These are phyloP conservation scores for Colletotrichum euphorbiae DNA, from an alignment of 2,329 filamentous ascomycete species.

Conservation along the genomic window DNA sequence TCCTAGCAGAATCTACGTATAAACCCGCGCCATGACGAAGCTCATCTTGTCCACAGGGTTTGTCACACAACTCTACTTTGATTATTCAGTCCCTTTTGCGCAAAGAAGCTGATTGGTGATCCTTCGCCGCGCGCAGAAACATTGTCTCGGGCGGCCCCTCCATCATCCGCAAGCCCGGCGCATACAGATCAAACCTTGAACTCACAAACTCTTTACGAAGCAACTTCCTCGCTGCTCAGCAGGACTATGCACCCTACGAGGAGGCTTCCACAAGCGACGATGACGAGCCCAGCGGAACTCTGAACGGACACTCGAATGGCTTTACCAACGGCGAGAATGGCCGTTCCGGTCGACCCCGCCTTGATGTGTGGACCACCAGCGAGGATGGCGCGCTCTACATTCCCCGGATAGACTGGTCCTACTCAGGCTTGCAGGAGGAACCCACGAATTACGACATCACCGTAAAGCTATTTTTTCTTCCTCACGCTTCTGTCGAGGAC, in stretches of 20 bases:
- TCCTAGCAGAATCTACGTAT: not conserved
- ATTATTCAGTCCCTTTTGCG: conserved; percentile 42
- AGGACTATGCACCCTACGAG: conserved; percentile 61
- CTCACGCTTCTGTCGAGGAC: conserved; percentile 71
- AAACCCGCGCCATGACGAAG: conserved; percentile 72
- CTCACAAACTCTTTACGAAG: conserved; percentile 87
- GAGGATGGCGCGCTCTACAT: conserved; percentile 74
- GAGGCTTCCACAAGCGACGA: conserved; percentile 43
- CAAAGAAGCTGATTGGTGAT: conserved; percentile 39
- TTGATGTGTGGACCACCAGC: conserved; percentile 75
- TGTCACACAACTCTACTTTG: conserved; percentile 48
- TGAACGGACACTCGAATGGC: conserved; percentile 44
- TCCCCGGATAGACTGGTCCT: conserved; percentile 79
- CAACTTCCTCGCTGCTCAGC: conserved; percentile 82
- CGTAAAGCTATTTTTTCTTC: conserved; percentile 93
- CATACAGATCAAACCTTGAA: conserved; percentile 91
- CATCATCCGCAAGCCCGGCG: conserved; percentile 81
- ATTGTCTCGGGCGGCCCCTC: conserved; percentile 87
- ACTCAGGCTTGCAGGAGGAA: conserved; percentile 82
- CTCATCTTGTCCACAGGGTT: conserved; percentile 89
- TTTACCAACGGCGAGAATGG: conserved; percentile 46
- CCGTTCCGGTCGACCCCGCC: conserved; percentile 44
- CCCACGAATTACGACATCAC: conserved; percentile 91
- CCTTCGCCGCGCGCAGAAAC: conserved; percentile 64
- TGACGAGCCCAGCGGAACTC: conserved; percentile 44